These are phyloP conservation scores for Favolaschia claudopus DNA, from an alignment of 768 basidiomycete species.

Conservation along the genomic window DNA sequence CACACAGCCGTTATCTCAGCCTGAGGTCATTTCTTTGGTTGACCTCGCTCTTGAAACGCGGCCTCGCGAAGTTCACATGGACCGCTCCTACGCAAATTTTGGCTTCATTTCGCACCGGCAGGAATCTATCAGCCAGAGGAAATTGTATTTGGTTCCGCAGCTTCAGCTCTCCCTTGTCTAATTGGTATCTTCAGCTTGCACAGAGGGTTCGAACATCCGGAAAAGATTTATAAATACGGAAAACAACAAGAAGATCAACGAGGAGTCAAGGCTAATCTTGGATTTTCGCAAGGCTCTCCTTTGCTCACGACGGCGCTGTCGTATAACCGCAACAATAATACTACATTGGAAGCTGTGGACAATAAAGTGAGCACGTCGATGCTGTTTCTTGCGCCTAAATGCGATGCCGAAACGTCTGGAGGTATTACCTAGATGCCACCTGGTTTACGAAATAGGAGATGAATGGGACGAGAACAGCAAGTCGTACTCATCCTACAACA, in stretches of 20 bases:
- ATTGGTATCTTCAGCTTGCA: not conserved
- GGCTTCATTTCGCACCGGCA: too few relatives aligned
- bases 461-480: not conserved
- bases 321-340: not conserved
- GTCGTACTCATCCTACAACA: slow-evolving; percentile 5
- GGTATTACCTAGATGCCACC: not conserved
- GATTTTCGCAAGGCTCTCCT: not conserved
- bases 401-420: not conserved
- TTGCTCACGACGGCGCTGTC: not conserved
- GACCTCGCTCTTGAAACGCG: too few relatives aligned
- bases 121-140: not conserved
- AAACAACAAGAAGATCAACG: too few relatives aligned
- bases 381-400: not conserved
- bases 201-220: not conserved
- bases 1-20: not conserved
- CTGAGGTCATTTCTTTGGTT: not conserved
- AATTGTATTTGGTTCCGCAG: slow-evolving; percentile 1
- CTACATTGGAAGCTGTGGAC: not conserved
- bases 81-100: too few relatives aligned
- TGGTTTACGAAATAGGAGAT: not conserved
- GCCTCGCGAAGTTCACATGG: too few relatives aligned
- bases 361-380: not conserved
- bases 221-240: not conserved
- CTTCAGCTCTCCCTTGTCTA: not conserved
- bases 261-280: not conserved